Conservation (phyloP, 441 rosid genomes). For the Macaranga tanarius region DNA sequence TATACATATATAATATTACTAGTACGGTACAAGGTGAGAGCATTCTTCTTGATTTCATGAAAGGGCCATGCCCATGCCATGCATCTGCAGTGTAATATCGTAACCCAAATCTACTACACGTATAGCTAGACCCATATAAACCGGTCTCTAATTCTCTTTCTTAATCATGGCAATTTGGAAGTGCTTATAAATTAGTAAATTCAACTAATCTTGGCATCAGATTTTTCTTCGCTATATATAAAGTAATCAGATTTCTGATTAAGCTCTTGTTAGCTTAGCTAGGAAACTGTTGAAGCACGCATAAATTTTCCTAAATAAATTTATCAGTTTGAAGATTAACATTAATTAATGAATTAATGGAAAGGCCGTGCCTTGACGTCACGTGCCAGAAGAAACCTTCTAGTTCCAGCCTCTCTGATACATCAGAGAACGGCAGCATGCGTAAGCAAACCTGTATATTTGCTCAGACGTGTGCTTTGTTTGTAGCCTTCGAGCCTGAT, state of each 20-base stretch:
- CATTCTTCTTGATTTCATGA: not conserved
- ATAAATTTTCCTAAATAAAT: not conserved
- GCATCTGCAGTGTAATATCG: not conserved
- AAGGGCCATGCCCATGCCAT: not conserved
- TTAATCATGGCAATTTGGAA: no score
- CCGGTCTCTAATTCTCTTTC: not conserved
- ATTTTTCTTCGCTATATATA: no score
- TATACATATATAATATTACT: not conserved
- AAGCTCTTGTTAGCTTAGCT: no score
- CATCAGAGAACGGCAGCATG: slow-evolving; percentile 20
- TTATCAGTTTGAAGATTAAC: not conserved
- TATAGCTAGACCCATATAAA: no score
- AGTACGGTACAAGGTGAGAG: not conserved
- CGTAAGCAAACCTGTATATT: slow-evolving; percentile 20
- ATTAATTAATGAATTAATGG: not conserved
- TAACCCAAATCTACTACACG: not conserved
- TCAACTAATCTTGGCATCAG: no score
- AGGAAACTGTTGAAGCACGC: not conserved
- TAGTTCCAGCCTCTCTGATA: not conserved
- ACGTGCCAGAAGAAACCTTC: not conserved
- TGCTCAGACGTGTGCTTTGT: slow-evolving; percentile 5
- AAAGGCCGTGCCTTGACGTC: slow-evolving; percentile 15
- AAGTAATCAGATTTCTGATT: no score
- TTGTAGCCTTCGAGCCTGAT: slow-evolving; percentile 15
- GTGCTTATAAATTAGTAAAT: no score